phyloP scores from a whole-genome alignment of 768 basidiomycete genomes.

The Lactarius psammicola region DNA sequence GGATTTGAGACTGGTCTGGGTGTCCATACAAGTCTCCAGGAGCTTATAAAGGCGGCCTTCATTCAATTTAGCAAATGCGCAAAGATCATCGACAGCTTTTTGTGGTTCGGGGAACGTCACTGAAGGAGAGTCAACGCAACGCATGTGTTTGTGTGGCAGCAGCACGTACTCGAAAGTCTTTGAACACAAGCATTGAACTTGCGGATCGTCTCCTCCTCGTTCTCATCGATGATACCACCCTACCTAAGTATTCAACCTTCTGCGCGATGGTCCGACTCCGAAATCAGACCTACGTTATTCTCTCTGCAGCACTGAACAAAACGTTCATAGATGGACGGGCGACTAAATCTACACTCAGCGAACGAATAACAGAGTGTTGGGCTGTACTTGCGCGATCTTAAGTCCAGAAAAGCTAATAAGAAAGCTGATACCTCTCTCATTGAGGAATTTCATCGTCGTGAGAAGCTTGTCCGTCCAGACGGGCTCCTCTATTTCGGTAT shows the following conservation, averaged over 20 bases:
- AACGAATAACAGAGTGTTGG: conserved; percentile 2
- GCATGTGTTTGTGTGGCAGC: not conserved
- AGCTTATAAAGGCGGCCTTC: conserved; percentile 84
- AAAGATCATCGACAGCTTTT: conserved; percentile 76
- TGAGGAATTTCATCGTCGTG: conserved; percentile 63
- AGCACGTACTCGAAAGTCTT: conserved; percentile 58
- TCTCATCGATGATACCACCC: conserved; percentile 89
- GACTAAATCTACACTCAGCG: conserved; percentile 39
- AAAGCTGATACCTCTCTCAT: conserved; percentile 54
- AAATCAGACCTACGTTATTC: conserved; percentile 68
- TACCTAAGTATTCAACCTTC: conserved; percentile 35
- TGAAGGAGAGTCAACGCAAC: conserved; percentile 31
- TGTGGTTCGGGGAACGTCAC: conserved; percentile 63
- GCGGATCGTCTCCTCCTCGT: conserved; percentile 62
- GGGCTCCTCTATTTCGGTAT: conserved; percentile 65
- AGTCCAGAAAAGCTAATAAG: conserved; percentile 64
- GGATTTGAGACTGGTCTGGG: conserved; percentile 77
- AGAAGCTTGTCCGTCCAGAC: conserved; percentile 86
- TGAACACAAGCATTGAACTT: conserved; percentile 55
- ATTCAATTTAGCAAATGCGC: conserved; percentile 82
- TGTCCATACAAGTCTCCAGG: conserved; percentile 76
- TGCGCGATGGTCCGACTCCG: not conserved
- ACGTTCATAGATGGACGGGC: conserved; percentile 66
- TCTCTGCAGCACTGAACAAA: conserved; percentile 73
- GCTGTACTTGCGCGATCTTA: conserved; percentile 52